Evolutionary conservation across 2,329 filamentous ascomycete genomes (phyloP).

Genomic region (Aspergillus hiratsukae): DNA sequence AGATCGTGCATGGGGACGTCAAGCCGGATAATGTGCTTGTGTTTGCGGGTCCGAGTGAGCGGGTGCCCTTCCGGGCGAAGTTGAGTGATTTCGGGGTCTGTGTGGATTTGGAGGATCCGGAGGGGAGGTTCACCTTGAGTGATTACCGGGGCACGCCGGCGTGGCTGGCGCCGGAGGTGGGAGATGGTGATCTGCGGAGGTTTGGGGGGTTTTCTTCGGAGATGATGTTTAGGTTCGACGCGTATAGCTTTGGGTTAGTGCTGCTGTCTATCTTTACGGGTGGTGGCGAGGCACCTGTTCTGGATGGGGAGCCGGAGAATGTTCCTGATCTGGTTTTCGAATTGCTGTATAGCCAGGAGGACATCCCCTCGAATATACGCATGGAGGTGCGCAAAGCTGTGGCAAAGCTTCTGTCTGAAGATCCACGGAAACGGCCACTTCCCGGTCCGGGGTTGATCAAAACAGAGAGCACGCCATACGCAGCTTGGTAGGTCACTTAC

Average conservation of each 20-base stretch:
- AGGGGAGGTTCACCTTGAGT: conserved; percentile 13
- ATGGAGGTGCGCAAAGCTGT: conserved; percentile 17
- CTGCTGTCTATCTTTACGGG: conserved; percentile 21
- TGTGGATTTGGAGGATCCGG: conserved; percentile 21
- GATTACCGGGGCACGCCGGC: conserved; percentile 24
- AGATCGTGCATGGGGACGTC: conserved; percentile 26
- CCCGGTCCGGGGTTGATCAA: conserved; percentile 18
- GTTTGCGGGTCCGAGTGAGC: conserved; percentile 15
- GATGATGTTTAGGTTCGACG: conserved; percentile 24
- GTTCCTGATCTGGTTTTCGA: conserved; percentile 9
- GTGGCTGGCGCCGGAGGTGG: conserved; percentile 22
- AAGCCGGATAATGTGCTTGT: conserved; percentile 29
- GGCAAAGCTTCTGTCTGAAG: conserved; percentile 16
- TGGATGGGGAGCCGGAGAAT: conserved; percentile 9
- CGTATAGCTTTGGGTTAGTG: conserved; percentile 24
- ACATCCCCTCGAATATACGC: conserved; percentile 16
- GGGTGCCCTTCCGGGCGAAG: conserved; percentile 23
- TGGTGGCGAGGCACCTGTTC: conserved; percentile 8
- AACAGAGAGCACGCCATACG: conserved; percentile 14
- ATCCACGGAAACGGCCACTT: conserved; percentile 18
- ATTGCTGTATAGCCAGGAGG: conserved; percentile 11
- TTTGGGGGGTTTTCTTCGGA: conserved; percentile 17
- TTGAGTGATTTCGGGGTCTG: conserved; percentile 29
- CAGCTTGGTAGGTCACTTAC: conserved; percentile 17
- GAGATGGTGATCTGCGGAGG: conserved; percentile 5